Base-by-base conservation (phyloP, 495 filamentous ascomycete genomes). In the Echria macrotheca region DNA sequence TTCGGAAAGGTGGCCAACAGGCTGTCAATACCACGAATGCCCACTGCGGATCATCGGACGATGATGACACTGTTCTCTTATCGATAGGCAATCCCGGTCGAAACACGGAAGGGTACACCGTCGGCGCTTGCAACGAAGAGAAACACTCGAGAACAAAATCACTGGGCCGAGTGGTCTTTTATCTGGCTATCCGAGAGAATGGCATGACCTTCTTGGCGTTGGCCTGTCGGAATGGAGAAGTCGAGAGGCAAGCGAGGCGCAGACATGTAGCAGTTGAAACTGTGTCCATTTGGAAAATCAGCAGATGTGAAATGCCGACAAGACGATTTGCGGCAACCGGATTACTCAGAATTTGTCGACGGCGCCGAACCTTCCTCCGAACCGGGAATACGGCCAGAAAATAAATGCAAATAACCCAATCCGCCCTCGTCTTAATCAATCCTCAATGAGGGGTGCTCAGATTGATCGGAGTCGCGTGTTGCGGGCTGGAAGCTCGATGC, bases 251-350 rank as follows among this genome's bases (percentile, higher is more conserved):
- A n/a, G n/a, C n/a, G n/a, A n/a, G n/a, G n/a, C n/a, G n/a, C n/a
- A n/a, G n/a, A n/a, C n/a, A 31, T 6, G 28, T 31, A 12, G 28
- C 18, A 52, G 50, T 36, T 54, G 60, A 60, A 58, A 63, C 44
- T n/a, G 57, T 63, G 60, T 55, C 57, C 60, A 60, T 41, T 41
- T 41, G 38, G 38, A 33, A 62, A 50, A 63, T 60, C 57, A 58
- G 57, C 54, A 58, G 54, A 60, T 59, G 51, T 53, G 47, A 54
- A 52, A 41, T 57, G 60, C 57, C 56, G 54, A 57, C 54, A 43
- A n/a, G 25, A 57, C 53, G 56, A 62, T 42, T n/a, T n/a, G 33
- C 42, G 29, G 38, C 35, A 29, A 19, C 46, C 31, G 28, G 54
- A 56, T 57, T 58, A 47, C 52, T 49, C 56, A 31, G 24, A 54